Conservation (phyloP, 2,329 filamentous ascomycete species). For the Piedraia hortae region DNA sequence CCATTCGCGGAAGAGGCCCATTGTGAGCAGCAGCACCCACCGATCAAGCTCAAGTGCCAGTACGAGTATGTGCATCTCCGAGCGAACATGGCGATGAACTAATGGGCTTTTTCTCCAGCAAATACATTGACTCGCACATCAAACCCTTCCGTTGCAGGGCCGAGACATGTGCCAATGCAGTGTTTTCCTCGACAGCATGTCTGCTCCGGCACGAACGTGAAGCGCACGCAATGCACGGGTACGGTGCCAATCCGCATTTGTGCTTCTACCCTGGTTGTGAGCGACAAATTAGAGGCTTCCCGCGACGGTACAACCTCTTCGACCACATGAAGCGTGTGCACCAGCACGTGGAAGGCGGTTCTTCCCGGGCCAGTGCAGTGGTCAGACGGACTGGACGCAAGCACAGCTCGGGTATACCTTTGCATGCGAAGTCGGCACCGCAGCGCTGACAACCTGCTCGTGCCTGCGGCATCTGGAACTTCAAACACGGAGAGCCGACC, state of each 20-base stretch:
- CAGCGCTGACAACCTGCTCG: too few relatives aligned
- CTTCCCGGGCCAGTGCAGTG: conserved; percentile 2
- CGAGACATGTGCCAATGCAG: conserved; percentile 52
- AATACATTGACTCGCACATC: conserved; percentile 87
- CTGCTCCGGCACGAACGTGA: conserved; percentile 85
- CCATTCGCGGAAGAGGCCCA: conserved; percentile 41
- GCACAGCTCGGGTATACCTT: too few relatives aligned
- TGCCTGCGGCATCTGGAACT: too few relatives aligned
- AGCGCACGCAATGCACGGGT: conserved; percentile 83
- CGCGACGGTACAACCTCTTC: conserved; percentile 78
- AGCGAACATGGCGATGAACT: conserved; percentile 1
- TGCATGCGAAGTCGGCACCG: too few relatives aligned
- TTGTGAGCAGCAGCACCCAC: conserved; percentile 78
- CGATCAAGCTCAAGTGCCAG: conserved; percentile 98
- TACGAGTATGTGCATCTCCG: conserved; percentile 24
- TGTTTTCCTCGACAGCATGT: conserved; percentile 87
- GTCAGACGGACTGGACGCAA: too few relatives aligned
- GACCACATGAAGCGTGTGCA: conserved; percentile 97
- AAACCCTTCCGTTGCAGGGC: conserved; percentile 92
- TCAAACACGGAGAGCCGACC: too few relatives aligned
- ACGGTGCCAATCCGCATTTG: conserved; percentile 74
- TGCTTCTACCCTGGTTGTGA: conserved; percentile 77
- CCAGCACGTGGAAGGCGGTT: conserved; percentile 19
- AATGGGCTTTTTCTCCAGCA: conserved; percentile 28
- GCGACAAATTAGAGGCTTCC: conserved; percentile 66